Evolutionary conservation across 2,329 filamentous ascomycete genomes (phyloP).

Genomic region (Fusarium sp.): DNA sequence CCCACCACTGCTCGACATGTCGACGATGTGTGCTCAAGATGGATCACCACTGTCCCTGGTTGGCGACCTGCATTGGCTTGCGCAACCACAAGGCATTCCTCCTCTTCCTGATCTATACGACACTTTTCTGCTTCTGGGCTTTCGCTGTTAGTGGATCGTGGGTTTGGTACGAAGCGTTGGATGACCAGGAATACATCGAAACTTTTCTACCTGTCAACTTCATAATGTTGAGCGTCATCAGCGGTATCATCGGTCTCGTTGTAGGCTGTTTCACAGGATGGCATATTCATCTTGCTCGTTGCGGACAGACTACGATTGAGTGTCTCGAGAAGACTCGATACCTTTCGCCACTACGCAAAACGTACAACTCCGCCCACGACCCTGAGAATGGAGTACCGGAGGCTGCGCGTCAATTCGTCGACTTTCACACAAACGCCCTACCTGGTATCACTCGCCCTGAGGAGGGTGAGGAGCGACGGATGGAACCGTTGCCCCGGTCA

Average conservation of each 20-base stretch:
- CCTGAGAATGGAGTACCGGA: constrained; percentile 63
- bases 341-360: constrained; percentile 79
- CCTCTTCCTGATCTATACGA: constrained; percentile 90
- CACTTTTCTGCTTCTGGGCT: constrained; percentile 83
- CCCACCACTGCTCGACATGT: constrained; percentile 97
- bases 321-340: constrained; percentile 96
- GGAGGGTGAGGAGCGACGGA: constrained; percentile 76
- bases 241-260: constrained; percentile 91
- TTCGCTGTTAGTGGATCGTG: constrained; percentile 83
- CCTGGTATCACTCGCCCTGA: constrained; percentile 84
- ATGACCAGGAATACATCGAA: constrained; percentile 78
- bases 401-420: constrained; percentile 78
- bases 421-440: constrained; percentile 84
- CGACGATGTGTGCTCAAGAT: constrained; percentile 96
- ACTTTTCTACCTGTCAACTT: constrained; percentile 89
- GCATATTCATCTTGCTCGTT: constrained; percentile 85
- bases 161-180: constrained; percentile 87
- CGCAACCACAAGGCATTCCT: constrained; percentile 97
- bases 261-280: constrained; percentile 89
- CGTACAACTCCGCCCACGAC: constrained; percentile 73
- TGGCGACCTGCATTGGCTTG: constrained; percentile 93
- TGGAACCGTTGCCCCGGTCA: constrained; percentile 35
- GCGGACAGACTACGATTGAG: constrained; percentile 93
- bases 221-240: constrained; percentile 86
- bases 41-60: constrained; percentile 99